Base-by-base conservation (phyloP, 139 green algal genomes). In the Tetradesmus obliquus region DNA sequence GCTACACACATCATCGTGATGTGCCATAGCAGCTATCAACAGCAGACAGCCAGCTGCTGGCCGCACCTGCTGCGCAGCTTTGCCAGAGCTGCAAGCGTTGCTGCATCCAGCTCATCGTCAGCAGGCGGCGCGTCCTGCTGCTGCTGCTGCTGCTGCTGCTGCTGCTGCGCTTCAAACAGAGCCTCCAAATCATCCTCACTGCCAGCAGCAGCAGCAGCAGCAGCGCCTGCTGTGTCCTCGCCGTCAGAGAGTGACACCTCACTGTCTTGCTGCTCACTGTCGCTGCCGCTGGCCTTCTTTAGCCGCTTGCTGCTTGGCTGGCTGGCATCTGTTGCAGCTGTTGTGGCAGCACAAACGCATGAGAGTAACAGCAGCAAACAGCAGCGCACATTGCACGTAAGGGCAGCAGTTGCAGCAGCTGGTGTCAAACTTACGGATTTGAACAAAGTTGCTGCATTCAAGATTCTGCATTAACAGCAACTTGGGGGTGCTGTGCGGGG, bases 371-470 rank as follows among this genome's bases (percentile, higher is more conserved):
- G 9, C 60, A 71, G 19, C 51, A 24, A 51, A 58, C 81, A 32
- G 53, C 81, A 62, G 80, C 80, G 4, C 7, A 45, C 32, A 45
- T 45, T 45, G 32, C 32, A 45, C 32, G 32, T 45, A 45, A 45
- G 32, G 7, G 9, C 60, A 71, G 60, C 84, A 80, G 1, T 2
- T 51, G 85, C 85, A 55, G 87, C 71, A 45, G 20, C 55, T 55
- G 20, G 55, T 9, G 54, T 7, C 66, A 84, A 94, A 94, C 7
- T n/a, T 83, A 22, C 90, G 90, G 32, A 45, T 45, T 45, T 45
- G 32, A 45, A 45, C 32, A 45, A 45, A 45, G 32, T 45, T 45
- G 32, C 32, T 45, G 32, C 32, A 45, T 45, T 45, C 32, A 45
- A 45, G 32, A 45, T 45, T 45, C 32, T 45, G 32, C 32, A 45